Base-by-base conservation (phyloP, 192 early-diverging fungal genomes). In the Coemansia sp. region DNA sequence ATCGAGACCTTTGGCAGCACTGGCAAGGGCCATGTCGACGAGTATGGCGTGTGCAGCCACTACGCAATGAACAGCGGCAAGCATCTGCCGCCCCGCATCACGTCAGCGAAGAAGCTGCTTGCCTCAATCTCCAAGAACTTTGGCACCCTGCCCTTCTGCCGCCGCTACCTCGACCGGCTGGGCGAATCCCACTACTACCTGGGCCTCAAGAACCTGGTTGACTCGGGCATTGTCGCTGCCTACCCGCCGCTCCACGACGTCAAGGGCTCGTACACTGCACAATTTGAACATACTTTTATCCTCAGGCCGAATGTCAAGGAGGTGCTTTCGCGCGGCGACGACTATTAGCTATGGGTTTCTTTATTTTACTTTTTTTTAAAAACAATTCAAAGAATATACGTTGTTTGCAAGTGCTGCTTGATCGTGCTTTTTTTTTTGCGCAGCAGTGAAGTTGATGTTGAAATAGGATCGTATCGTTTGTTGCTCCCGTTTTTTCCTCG, bases 1-100 rank as follows among this genome's bases (percentile, higher is more conserved):
- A n/a, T n/a, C n/a, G n/a, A n/a, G n/a, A n/a, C n/a, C n/a, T 99
- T 98, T 72, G 97, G 95, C 61, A 91, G 90, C 75, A 99, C 95
- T 12, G 97, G 97, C 10, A 90, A 87, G 30, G 97, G 92, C 8
- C 90, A 87, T 71, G 97, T 99, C 15, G 68, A 87, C 59, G 95
- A 97, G 71, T 93, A 97, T 66, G 88, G 89, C 67, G 94, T 94
- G 56, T 94, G 92, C 77, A 92, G 90, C 64, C 97, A 99, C 68
- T 99, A 99, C 76, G 88, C 89, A 45, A 89, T 88, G 67, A 75
- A 70, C 11, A 85, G 72, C 34, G 89, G 92, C 41, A 72, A 52
- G 0, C 30, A 39, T 15, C 7, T 20, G 18, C 8, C 5, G 21
- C 68, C 75, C 18, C 71, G 71, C 36, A 4, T 73, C 4, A 51